phyloP scores from a whole-genome alignment of 768 basidiomycete genomes.

The Suillus sp. region DNA sequence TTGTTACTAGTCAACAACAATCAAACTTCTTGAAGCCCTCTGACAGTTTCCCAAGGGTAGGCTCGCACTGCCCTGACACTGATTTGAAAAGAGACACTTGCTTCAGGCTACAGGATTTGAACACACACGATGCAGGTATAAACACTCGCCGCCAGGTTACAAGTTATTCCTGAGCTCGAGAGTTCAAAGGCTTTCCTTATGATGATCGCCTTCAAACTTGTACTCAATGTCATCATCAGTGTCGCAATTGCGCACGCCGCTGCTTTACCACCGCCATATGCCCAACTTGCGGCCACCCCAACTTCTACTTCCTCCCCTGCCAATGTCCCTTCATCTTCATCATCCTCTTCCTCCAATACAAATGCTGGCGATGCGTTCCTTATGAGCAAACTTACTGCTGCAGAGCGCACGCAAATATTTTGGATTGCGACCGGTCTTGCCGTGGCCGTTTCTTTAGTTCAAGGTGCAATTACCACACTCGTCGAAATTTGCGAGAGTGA shows the following conservation, averaged over 20 bases:
- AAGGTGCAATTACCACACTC: constrained; percentile 1
- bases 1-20: no score
- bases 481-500: constrained; percentile 8
- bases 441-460: constrained; percentile 1
- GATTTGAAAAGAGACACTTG: no score
- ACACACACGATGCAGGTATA: no score
- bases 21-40: no score
- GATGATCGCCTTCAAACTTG: neutral
- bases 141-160: no score
- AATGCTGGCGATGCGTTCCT: neutral
- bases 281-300: neutral
- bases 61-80: no score
- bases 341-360: neutral
- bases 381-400: neutral
- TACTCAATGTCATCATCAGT: neutral
- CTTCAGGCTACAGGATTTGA: no score
- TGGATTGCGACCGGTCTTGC: constrained; percentile 6
- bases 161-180: no score
- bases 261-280: neutral
- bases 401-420: neutral
- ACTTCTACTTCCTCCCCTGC: neutral
- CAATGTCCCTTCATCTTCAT: neutral
- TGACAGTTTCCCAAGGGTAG: no score
- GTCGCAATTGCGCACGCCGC: neutral
- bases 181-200: neutral